Conservation (phyloP, 148 eudicot genomes). For the Chenopodium suecicum region DNA sequence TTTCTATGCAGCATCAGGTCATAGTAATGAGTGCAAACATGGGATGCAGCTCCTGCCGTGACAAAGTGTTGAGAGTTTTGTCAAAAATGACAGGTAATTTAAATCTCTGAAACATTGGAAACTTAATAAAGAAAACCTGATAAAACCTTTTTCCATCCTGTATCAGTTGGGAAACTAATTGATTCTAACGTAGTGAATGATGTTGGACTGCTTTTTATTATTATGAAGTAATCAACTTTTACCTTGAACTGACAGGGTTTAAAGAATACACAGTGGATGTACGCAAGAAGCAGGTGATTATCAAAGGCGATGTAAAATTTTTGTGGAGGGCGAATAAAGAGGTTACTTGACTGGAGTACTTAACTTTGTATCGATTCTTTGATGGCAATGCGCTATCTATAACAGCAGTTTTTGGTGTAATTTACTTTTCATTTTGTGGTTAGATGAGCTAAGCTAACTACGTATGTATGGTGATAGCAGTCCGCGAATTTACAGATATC, state of each 20-base stretch:
- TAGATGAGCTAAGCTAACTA: too few species aligned
- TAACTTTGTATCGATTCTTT: background rate
- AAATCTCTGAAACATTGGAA: background rate
- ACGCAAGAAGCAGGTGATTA: conserved; percentile 37
- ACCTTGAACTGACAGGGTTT: conserved; percentile 34
- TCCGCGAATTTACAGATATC: too few species aligned
- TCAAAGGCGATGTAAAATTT: conserved; percentile 40
- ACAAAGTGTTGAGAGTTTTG: conserved; percentile 35
- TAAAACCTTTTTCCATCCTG: background rate
- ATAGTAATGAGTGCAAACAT: conserved; percentile 47
- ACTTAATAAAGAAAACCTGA: background rate
- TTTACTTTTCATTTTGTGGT: background rate
- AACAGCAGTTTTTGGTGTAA: background rate
- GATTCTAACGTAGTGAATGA: background rate
- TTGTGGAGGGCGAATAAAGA: background rate
- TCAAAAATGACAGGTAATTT: conserved; percentile 43
- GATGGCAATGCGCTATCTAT: background rate
- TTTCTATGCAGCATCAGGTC: conserved; percentile 47
- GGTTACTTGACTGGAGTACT: background rate
- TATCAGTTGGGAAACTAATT: background rate
- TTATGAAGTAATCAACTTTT: background rate
- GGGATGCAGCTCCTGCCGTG: conserved; percentile 47
- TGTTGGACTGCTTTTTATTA: background rate
- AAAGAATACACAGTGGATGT: conserved; percentile 48
- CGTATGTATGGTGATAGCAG: too few species aligned